These are phyloP conservation scores for Raffaelea albimanens DNA, from an alignment of 2,329 filamentous ascomycete genomes.

Conservation along the genomic window DNA sequence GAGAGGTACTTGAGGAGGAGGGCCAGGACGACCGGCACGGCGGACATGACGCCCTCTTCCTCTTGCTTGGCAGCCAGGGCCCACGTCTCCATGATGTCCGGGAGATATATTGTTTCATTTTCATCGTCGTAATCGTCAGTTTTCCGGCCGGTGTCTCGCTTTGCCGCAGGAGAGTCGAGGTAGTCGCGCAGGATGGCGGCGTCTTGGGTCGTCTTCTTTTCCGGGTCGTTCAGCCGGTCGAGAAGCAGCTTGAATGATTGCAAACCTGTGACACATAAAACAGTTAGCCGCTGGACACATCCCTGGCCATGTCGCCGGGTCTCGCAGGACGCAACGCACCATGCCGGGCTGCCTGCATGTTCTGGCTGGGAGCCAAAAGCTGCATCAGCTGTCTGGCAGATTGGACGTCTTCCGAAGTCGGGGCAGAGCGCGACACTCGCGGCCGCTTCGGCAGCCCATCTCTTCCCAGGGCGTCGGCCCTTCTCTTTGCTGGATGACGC, in stretches of 20 bases:
- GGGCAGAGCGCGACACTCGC: constrained; percentile 45
- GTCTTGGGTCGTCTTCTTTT: constrained; percentile 35
- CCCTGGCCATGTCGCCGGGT: no score
- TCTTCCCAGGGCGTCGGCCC: constrained; percentile 27
- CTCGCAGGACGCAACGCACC: no score
- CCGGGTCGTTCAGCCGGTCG: constrained; percentile 50
- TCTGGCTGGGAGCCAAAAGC: constrained; percentile 62
- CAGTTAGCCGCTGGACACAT: background rate
- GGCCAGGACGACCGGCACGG: constrained; percentile 71
- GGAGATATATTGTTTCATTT: constrained; percentile 55
- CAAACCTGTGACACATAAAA: constrained; percentile 37
- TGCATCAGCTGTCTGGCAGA: constrained; percentile 58
- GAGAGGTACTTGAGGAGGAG: constrained; percentile 74
- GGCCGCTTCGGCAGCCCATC: constrained; percentile 40
- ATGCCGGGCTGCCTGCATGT: constrained; percentile 57
- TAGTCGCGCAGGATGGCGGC: constrained; percentile 59
- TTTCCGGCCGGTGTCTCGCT: constrained; percentile 12
- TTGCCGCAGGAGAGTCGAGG: constrained; percentile 40
- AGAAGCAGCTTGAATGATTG: constrained; percentile 63
- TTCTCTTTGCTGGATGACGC: constrained; percentile 34
- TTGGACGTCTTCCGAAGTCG: constrained; percentile 51
- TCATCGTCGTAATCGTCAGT: constrained; percentile 37
- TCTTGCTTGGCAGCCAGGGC: constrained; percentile 70
- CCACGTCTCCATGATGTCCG: constrained; percentile 83
- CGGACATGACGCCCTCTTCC: constrained; percentile 71